Conservation (phyloP, 441 rosid genomes). For the Viola pubescens region DNA sequence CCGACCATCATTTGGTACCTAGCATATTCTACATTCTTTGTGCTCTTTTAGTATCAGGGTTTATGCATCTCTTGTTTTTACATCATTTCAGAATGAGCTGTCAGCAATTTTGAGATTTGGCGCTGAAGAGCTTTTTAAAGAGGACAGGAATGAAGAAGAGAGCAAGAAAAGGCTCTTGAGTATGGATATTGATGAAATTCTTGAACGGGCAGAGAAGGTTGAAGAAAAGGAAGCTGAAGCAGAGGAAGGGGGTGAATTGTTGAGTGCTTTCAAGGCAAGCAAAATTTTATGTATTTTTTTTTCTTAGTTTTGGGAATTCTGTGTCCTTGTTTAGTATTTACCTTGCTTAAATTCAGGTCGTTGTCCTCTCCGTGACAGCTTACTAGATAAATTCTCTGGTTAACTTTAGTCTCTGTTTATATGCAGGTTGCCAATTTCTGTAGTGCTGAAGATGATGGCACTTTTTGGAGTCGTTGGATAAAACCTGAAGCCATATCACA, state of each 20-base stretch:
- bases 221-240: slow-evolving; percentile 64
- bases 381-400: slow-evolving; percentile 1
- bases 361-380: background rate
- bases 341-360: slow-evolving; percentile 9
- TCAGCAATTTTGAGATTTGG: slow-evolving; percentile 99
- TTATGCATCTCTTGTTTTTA: slow-evolving; percentile 11
- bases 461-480: slow-evolving; percentile 99
- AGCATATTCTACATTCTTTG: background rate
- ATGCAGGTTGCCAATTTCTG: slow-evolving; percentile 88
- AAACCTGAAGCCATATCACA: slow-evolving; percentile 84
- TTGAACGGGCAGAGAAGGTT: slow-evolving; percentile 98
- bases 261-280: slow-evolving; percentile 96
- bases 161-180: slow-evolving; percentile 80
- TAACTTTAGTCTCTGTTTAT: slow-evolving; percentile 16
- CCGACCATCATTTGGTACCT: background rate
- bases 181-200: slow-evolving; percentile 98
- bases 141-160: slow-evolving; percentile 94
- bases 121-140: slow-evolving; percentile 98
- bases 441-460: slow-evolving; percentile 90
- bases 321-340: background rate
- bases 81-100: slow-evolving; percentile 74
- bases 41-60: background rate
- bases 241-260: slow-evolving; percentile 68
- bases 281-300: slow-evolving; percentile 3
- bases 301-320: background rate